Conservation (phyloP, 1,139 yeast species). For the Entelexis paramagnoliae region DNA sequence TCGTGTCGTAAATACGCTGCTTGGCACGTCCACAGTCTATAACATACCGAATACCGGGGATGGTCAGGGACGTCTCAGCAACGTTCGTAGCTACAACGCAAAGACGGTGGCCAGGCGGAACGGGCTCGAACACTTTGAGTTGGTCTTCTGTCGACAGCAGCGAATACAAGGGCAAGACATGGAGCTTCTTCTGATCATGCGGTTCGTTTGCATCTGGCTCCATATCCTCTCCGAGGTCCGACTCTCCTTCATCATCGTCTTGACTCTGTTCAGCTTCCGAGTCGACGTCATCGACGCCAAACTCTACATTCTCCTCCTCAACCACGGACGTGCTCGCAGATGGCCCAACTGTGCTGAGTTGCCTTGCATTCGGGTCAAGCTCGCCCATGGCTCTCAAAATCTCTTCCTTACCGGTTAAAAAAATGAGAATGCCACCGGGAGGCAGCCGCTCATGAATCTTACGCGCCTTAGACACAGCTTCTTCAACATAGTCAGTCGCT, state of each 20-base stretch:
- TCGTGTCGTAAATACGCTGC: slow-evolving; percentile 72
- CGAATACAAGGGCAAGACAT: slow-evolving; percentile 86
- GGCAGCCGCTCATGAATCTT: slow-evolving; percentile 82
- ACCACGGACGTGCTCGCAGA: slow-evolving; percentile 52
- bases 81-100: slow-evolving; percentile 96
- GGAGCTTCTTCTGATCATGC: slow-evolving; percentile 74
- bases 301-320: slow-evolving; percentile 84
- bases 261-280: slow-evolving; percentile 28
- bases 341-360: slow-evolving; percentile 42
- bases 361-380: slow-evolving; percentile 29
- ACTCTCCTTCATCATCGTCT: slow-evolving; percentile 35
- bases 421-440: slow-evolving; percentile 86
- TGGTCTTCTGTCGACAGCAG: slow-evolving; percentile 86
- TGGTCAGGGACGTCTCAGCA: slow-evolving; percentile 94
- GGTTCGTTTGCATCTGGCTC: slow-evolving; percentile 88
- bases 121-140: slow-evolving; percentile 79
- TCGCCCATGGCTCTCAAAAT: slow-evolving; percentile 65
- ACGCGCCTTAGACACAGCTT: slow-evolving; percentile 72
- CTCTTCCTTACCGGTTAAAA: slow-evolving; percentile 91
- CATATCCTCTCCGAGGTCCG: slow-evolving; percentile 44
- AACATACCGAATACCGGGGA: slow-evolving; percentile 90
- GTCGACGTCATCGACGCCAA: slow-evolving; percentile 40
- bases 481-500: slow-evolving; percentile 66
- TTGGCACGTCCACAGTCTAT: slow-evolving; percentile 93
- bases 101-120: slow-evolving; percentile 75